A percentile compares a stretch with the other conserved stretches of the same genome.
These are phyloP conservation scores for Cyathus striatus DNA, from an alignment of 768 basidiomycete genomes.

Conservation along the genomic window DNA sequence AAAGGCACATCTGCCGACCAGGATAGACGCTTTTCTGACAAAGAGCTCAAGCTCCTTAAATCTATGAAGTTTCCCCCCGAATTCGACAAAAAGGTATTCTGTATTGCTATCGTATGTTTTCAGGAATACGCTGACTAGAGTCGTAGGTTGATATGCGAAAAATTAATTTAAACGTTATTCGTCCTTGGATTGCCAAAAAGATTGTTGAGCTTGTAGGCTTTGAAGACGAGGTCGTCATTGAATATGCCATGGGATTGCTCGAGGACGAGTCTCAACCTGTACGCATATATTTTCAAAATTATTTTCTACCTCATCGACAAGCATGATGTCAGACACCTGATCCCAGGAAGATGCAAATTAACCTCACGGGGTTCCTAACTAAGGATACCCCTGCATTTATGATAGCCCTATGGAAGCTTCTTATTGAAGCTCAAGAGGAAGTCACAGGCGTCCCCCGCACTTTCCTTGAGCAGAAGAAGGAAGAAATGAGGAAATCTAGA, in stretches of 20 bases:
- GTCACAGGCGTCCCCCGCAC: slow-evolving; percentile 86
- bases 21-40: slow-evolving; percentile 91
- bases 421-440: slow-evolving; percentile 90
- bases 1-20: slow-evolving; percentile 89
- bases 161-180: slow-evolving; percentile 87
- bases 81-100: slow-evolving; percentile 77
- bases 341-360: slow-evolving; percentile 94
- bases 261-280: slow-evolving; percentile 87
- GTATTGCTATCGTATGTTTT: neutral
- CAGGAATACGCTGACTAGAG: neutral
- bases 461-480: slow-evolving; percentile 90
- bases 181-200: slow-evolving; percentile 94
- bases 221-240: slow-evolving; percentile 95
- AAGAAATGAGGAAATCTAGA: slow-evolving; percentile 73
- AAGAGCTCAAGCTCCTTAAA: slow-evolving; percentile 87
- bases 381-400: slow-evolving; percentile 85
- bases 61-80: slow-evolving; percentile 85
- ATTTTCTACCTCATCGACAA: neutral
- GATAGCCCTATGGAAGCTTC: slow-evolving; percentile 80
- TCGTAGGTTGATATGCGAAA: slow-evolving; percentile 88
- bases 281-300: slow-evolving; percentile 15
- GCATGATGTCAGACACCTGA: slow-evolving; percentile 64
- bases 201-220: slow-evolving; percentile 87
- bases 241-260: slow-evolving; percentile 91
- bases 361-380: slow-evolving; percentile 88